Conservation (phyloP, 768 basidiomycete genomes). For the Lactarius hatsudake region DNA sequence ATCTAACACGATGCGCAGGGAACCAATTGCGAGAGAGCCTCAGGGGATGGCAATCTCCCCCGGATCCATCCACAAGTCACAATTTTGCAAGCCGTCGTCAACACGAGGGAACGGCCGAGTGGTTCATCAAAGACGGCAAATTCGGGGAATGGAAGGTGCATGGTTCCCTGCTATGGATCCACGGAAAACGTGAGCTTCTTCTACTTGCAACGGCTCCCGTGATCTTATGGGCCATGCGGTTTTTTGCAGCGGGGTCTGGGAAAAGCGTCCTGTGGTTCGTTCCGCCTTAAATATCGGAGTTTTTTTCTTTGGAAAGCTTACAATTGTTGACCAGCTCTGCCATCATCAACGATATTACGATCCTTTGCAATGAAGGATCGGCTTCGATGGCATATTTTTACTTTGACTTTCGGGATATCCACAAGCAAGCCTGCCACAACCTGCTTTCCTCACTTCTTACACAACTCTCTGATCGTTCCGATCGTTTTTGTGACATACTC, state of each 20-base stretch:
- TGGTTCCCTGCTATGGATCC: background rate
- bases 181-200: background rate
- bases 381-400: background rate
- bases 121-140: background rate
- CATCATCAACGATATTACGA: background rate
- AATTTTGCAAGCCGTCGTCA: background rate
- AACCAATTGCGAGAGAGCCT: background rate
- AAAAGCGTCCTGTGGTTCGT: background rate
- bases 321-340: background rate
- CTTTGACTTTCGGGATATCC: background rate
- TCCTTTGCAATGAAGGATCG: background rate
- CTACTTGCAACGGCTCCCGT: background rate
- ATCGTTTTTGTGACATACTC: background rate
- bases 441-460: background rate
- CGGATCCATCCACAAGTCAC: background rate
- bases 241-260: background rate
- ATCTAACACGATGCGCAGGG: background rate
- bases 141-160: background rate
- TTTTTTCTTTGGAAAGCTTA: background rate
- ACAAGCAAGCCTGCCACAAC: background rate
- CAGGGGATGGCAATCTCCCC: background rate
- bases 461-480: background rate
- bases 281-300: background rate
- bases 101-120: background rate
- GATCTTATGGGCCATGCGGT: background rate